These are phyloP conservation scores for Vitis cinerea DNA, from an alignment of 164 flowering plant species.

Conservation along the genomic window DNA sequence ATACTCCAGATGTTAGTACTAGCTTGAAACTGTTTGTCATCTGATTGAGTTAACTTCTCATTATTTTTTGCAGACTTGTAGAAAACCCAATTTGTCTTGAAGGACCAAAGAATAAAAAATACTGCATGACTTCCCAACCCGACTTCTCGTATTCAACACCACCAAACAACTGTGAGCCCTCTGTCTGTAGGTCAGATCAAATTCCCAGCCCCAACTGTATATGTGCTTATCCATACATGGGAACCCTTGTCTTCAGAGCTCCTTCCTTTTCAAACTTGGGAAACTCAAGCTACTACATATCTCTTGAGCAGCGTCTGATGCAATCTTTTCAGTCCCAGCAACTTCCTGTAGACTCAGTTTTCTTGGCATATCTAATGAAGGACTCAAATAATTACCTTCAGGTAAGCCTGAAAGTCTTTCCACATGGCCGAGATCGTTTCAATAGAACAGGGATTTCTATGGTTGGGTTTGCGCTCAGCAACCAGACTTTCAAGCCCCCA, in stretches of 20 bases:
- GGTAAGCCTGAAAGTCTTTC: slow-evolving; percentile 37
- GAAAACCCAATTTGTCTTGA: slow-evolving; percentile 44
- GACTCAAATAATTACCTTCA: slow-evolving; percentile 28
- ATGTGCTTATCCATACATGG: slow-evolving; percentile 53
- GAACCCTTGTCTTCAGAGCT: slow-evolving; percentile 42
- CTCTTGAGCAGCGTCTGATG: slow-evolving; percentile 32
- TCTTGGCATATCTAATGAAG: slow-evolving; percentile 36
- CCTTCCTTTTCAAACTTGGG: slow-evolving; percentile 43
- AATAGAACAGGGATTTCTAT: slow-evolving; percentile 30
- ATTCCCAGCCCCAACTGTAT: slow-evolving; percentile 47
- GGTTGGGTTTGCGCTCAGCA: slow-evolving; percentile 40
- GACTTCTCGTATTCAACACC: slow-evolving; percentile 36
- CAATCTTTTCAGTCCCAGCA: slow-evolving; percentile 15
- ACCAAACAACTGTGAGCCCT: slow-evolving; percentile 29
- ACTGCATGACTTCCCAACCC: slow-evolving; percentile 24
- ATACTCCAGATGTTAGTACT: not conserved
- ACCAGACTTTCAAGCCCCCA: slow-evolving; percentile 43
- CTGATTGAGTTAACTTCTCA: not conserved
- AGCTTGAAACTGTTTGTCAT: too few relatives aligned
- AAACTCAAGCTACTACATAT: slow-evolving; percentile 17
- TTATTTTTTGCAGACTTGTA: slow-evolving; percentile 35
- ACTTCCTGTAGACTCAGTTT: slow-evolving; percentile 53
- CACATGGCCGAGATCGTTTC: slow-evolving; percentile 39
- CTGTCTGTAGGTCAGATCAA: slow-evolving; percentile 30
- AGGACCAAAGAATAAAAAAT: slow-evolving; percentile 4